Conservation (phyloP, 2,329 filamentous ascomycete genomes). For the Metarhizium guizhouense region DNA sequence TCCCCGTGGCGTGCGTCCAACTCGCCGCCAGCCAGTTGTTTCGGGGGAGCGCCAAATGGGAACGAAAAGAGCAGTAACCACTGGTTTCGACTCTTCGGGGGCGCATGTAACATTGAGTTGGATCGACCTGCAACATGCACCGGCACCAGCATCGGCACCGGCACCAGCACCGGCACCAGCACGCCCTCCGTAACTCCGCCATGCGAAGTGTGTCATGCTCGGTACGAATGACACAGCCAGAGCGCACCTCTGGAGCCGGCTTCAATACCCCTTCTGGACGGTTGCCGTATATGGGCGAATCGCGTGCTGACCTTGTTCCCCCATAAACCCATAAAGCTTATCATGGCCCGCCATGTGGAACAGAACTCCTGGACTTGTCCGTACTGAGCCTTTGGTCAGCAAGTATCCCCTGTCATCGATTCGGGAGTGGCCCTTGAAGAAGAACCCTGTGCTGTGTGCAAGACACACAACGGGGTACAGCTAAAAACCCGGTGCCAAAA, state of each 20-base stretch:
- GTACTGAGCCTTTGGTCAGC: neutral
- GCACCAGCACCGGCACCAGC: neutral
- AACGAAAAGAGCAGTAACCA: neutral
- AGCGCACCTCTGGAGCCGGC: neutral
- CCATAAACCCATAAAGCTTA: conserved; percentile 1
- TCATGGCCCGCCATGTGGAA: neutral
- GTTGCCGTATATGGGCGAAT: conserved; percentile 3
- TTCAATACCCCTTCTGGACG: neutral
- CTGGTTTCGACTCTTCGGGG: neutral
- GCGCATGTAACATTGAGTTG: neutral
- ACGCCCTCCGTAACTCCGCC: neutral
- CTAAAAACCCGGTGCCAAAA: too few relatives aligned
- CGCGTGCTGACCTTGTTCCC: neutral
- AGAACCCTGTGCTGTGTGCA: too few relatives aligned
- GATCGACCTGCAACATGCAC: neutral
- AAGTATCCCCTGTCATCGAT: neutral
- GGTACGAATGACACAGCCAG: neutral
- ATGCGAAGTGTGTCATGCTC: neutral
- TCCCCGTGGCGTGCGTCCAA: too few relatives aligned
- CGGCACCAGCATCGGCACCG: too few relatives aligned
- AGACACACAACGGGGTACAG: too few relatives aligned
- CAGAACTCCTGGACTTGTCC: neutral
- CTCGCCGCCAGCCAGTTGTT: too few relatives aligned
- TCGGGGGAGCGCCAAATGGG: too few relatives aligned
- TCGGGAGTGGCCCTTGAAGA: too few relatives aligned